phyloP scores from a whole-genome alignment of 768 basidiomycete species.

The Vishniacozyma victoriae region DNA sequence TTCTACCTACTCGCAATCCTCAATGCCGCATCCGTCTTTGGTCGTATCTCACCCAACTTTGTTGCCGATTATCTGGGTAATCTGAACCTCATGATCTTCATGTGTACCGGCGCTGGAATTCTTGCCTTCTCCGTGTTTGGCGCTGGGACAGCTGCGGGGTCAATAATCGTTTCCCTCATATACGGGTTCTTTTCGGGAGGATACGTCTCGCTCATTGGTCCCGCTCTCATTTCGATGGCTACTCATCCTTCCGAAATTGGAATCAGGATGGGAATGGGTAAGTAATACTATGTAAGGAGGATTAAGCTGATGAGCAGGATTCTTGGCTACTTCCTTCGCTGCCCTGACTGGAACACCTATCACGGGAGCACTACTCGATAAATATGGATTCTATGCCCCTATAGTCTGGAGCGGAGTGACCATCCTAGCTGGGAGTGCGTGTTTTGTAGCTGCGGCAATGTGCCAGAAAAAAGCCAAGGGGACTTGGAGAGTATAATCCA shows the following conservation, averaged over 20 bases:
- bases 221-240: constrained; percentile 31
- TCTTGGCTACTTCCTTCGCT: constrained; percentile 27
- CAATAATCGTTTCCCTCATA: constrained; percentile 31
- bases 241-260: constrained; percentile 33
- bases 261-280: constrained; percentile 28
- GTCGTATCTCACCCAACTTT: constrained; percentile 23
- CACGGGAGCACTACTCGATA: constrained; percentile 36
- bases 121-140: constrained; percentile 28
- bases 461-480: constrained; percentile 12
- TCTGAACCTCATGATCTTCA: constrained; percentile 18
- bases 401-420: constrained; percentile 18
- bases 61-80: constrained; percentile 23
- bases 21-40: constrained; percentile 29
- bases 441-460: constrained; percentile 1
- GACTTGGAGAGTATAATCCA: constrained; percentile 25
- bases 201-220: constrained; percentile 30
- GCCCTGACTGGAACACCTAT: constrained; percentile 41
- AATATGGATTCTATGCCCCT: constrained; percentile 25
- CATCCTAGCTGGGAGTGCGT: constrained; percentile 8
- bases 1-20: constrained; percentile 26
- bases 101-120: constrained; percentile 18
- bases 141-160: constrained; percentile 21
- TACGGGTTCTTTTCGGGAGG: constrained; percentile 42
- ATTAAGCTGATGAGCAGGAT: constrained; percentile 4
- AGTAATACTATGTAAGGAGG: background rate